Base-by-base conservation (phyloP, 768 basidiomycete genomes). In the Scleroderma citrinum region DNA sequence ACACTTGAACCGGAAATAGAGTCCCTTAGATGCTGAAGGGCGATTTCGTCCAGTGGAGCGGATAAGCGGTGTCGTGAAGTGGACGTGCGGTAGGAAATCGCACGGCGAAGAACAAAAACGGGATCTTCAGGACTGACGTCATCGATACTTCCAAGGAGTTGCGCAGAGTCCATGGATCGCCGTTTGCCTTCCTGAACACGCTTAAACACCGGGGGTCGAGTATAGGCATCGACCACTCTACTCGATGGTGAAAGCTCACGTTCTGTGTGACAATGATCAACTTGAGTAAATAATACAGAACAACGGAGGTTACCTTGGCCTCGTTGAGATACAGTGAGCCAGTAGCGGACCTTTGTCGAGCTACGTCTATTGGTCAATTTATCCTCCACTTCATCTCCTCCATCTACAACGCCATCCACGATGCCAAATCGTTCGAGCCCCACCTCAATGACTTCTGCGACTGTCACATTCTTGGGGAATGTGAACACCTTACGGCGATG, bases 361-460 rank as follows among this genome's bases (percentile, higher is more conserved):
- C 91, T 95, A 54, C 85, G 76, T 50, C 93, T 74, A 69, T 92
- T 92, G 7, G 79, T 75, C 30, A 83, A 72, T 63, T 95, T 93
- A 63, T 97, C 95, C 67, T 99, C 96, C 1, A 99, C 80, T 60
- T 97, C 95, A 64, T 99, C 96, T 1, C 96, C 96, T 2, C 96
- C 96, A 64, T 97, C 94, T 2, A 98, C 95, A 2, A 99, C 92
- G n/a, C 94, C 96, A 34, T 96, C 95, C 31, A 80, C 72, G 48
- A 99, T 96, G 2, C 96, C 96, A 61, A 98, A 97, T 50, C 92
- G 71, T 61, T 97, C 96, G 54, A 99, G 63, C 5, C 86, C 88
- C 32, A 89, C 73, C 65, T 99, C 96, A 34, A 96, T 92, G 13
- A 94, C 93, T 67, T 99, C 96, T 0, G 93, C 91, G 3, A 97